Percentiles rank a stretch among this genome's conserved stretches.
Conservation (phyloP, 176 grass and related monocot genomes). For the Pontederia paniculata region DNA sequence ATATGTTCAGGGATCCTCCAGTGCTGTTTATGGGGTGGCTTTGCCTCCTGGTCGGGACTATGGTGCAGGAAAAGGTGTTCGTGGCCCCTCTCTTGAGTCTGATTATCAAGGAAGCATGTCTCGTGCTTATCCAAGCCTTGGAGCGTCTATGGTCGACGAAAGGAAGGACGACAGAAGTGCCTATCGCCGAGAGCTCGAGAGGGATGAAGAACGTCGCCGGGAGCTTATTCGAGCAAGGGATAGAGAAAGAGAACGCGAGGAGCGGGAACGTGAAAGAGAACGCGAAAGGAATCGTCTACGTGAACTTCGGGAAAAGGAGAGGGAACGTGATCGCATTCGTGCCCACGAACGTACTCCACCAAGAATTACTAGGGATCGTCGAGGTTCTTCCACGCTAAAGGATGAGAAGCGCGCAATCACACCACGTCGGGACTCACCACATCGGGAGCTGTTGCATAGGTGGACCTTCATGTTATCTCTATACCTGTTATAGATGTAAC, state of each 20-base stretch:
- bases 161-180: conserved; percentile 38
- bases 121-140: conserved; percentile 42
- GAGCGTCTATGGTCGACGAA: conserved; percentile 55
- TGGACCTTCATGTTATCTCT: conserved; percentile 65
- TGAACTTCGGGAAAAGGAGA: conserved; percentile 31
- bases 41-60: conserved; percentile 83
- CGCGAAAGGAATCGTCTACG: conserved; percentile 23
- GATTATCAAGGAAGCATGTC: conserved; percentile 51
- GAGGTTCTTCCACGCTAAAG: conserved; percentile 56
- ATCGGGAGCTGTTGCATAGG: conserved; percentile 79
- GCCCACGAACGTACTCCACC: conserved; percentile 52
- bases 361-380: conserved; percentile 49
- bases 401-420: conserved; percentile 48
- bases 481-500: conserved; percentile 52
- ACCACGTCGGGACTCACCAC: conserved; percentile 37
- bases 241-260: conserved; percentile 13
- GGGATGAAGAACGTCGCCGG: conserved; percentile 75
- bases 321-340: conserved; percentile 71
- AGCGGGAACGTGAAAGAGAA: conserved; percentile 45
- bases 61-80: conserved; percentile 51
- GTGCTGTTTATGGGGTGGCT: conserved; percentile 42
- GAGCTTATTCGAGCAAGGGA: conserved; percentile 48
- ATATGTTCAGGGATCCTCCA: conserved; percentile 53
- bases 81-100: conserved; percentile 46
- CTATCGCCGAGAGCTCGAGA: conserved; percentile 66